Conservation (phyloP, 371 early-diverging fungal genomes). For the Mucor ambiguus region DNA sequence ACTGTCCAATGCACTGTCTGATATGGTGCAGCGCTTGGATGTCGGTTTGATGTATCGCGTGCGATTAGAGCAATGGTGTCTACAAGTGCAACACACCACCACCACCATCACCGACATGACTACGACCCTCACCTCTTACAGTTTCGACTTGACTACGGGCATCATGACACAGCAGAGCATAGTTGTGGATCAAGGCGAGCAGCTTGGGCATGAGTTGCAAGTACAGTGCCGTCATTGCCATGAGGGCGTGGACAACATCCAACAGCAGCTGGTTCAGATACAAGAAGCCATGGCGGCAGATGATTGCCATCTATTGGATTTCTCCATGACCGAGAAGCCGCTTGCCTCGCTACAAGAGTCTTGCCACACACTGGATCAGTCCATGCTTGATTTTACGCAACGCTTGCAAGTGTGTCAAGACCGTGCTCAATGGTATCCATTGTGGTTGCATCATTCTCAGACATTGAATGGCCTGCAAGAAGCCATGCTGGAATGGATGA, state of each 20-base stretch:
- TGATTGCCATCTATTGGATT: not conserved
- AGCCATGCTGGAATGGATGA: constrained; percentile 24
- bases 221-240: not conserved
- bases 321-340: not conserved
- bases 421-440: constrained; percentile 27
- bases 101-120: not conserved
- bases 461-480: constrained; percentile 16
- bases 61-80: constrained; percentile 13
- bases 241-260: not conserved
- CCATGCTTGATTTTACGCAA: not conserved
- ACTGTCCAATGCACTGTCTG: constrained; percentile 19
- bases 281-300: not conserved
- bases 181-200: not conserved
- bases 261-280: not conserved
- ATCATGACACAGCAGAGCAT: not conserved
- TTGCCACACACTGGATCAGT: not conserved
- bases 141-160: constrained; percentile 7
- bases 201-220: not conserved
- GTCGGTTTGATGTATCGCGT: not conserved
- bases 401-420: constrained; percentile 8
- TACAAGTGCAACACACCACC: not conserved
- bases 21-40: constrained; percentile 12
- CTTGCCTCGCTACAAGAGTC: not conserved
- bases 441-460: not conserved
- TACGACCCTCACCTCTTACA: not conserved